Evolutionary conservation across 2,329 filamentous ascomycete genomes (phyloP), one percentile per base, ranked within the genome.

Genomic region (Lasiodiplodia sp.): DNA sequence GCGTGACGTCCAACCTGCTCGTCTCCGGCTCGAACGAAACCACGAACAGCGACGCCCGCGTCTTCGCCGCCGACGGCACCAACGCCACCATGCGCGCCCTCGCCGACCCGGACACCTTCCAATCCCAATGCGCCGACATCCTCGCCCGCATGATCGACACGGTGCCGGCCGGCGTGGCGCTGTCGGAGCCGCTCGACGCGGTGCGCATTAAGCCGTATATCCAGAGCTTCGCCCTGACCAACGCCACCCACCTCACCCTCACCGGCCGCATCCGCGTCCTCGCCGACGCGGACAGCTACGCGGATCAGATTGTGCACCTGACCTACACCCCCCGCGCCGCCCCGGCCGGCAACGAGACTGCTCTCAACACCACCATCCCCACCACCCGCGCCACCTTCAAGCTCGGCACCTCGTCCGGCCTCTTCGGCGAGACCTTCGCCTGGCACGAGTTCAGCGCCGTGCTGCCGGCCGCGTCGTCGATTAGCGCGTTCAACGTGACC

Each of bases 71-170:
- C 47, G 66, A 68, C 58, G 31, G 31, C 8, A 31, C 11, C 47
- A 68, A 68, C 47, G 47, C 44, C 0, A 68, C 66, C 8, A 68
- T 68, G 66, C n/a, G 21, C n/a, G 18, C 47, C 21, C 66, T 68
- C 12, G 18, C 66, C 7, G 66, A 68, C 57, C 23, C 66, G 3
- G n/a, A 28, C 21, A 6, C 47, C 21, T 68, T 62, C 34, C 56
- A 55, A 8, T 10, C 44, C 47, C 6, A 11, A 4, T 68, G 66
- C 66, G 47, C 21, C 6, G 14, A 16, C 21, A 47, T 68, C 47
- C 58, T 68, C 44, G 49, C 28, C 23, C 66, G 66, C 55, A 68
- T 68, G 66, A 62, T 68, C 47, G 66, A 68, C 57, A 44, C 58
- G 21, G 66, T 68, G 21, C 66, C 66, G 2, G 11, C 21, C 6